phyloP scores from a whole-genome alignment of 2,329 filamentous ascomycete genomes.

The Rutstroemia sp. region DNA sequence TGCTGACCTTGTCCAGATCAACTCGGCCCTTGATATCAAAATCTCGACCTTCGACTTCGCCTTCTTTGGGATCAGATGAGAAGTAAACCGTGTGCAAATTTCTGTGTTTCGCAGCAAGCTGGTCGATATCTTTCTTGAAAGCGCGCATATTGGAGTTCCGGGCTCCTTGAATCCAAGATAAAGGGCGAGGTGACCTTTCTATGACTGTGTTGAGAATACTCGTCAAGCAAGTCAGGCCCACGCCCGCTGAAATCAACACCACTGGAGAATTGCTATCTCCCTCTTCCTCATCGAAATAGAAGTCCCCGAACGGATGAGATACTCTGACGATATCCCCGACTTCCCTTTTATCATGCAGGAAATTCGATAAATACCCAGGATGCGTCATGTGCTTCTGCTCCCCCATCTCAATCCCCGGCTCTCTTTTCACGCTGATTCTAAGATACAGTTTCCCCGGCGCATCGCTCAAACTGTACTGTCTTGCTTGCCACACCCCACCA shows the following conservation, averaged over 20 bases:
- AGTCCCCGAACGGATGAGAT: constrained; percentile 51
- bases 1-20: not conserved
- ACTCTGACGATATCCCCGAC: constrained; percentile 45
- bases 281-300: constrained; percentile 46
- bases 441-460: constrained; percentile 47
- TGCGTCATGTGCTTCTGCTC: not conserved
- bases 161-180: constrained; percentile 58
- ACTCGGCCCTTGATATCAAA: not conserved
- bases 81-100: not conserved
- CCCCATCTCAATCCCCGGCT: constrained; percentile 25
- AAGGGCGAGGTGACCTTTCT: constrained; percentile 34
- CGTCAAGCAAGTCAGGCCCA: constrained; percentile 60
- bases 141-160: constrained; percentile 43
- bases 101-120: not conserved
- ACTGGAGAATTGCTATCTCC: constrained; percentile 42
- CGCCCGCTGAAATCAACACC: constrained; percentile 60
- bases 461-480: constrained; percentile 71
- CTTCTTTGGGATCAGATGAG: not conserved
- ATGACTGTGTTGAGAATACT: constrained; percentile 54
- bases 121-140: constrained; percentile 44
- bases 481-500: constrained; percentile 53
- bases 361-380: constrained; percentile 29
- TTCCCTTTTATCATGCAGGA: constrained; percentile 41
- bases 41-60: not conserved
- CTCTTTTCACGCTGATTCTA: constrained; percentile 68